Evolutionary conservation across 208 protist genomes (phyloP).

Genomic region (Acanthamoeba sp.): DNA sequence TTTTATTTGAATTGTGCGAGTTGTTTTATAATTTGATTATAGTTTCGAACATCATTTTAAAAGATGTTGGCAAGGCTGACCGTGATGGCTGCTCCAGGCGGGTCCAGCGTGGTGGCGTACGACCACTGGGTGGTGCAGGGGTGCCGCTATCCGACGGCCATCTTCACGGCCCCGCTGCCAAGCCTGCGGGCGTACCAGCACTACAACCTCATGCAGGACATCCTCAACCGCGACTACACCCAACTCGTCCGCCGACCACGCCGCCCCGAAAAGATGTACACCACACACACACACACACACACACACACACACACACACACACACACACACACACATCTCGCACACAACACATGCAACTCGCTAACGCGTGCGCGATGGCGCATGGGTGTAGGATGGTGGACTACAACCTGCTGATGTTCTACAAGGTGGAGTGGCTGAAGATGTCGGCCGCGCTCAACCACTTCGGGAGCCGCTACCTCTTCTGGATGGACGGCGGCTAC

Average conservation of each 20-base stretch:
- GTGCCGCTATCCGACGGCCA: conserved; percentile 33
- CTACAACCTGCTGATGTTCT: conserved; percentile 61
- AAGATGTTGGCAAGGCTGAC: not conserved
- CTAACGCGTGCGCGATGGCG: too few relatives aligned
- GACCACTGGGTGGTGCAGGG: not conserved
- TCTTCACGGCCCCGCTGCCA: not conserved
- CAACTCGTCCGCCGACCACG: not conserved
- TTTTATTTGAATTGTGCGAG: too few relatives aligned
- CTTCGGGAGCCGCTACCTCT: conserved; percentile 6
- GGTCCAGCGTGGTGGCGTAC: conserved; percentile 4
- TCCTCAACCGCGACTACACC: conserved; percentile 49
- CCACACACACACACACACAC: not conserved
- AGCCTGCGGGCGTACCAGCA: conserved; percentile 15
- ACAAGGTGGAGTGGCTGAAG: conserved; percentile 52
- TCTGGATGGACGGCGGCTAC: conserved; percentile 59
- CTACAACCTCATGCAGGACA: conserved; percentile 47
- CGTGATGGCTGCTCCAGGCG: not conserved
- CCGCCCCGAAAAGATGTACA: conserved; percentile 18
- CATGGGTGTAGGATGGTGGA: conserved; percentile 13
- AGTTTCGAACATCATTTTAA: too few relatives aligned
- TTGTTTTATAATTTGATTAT: too few relatives aligned
- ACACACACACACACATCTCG: not conserved
- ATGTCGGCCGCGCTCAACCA: not conserved
- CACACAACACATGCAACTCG: not conserved
- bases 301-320: not conserved